Evolutionary conservation across 495 filamentous ascomycete species (phyloP).

Genomic region (Lasiosphaeria miniovina): DNA sequence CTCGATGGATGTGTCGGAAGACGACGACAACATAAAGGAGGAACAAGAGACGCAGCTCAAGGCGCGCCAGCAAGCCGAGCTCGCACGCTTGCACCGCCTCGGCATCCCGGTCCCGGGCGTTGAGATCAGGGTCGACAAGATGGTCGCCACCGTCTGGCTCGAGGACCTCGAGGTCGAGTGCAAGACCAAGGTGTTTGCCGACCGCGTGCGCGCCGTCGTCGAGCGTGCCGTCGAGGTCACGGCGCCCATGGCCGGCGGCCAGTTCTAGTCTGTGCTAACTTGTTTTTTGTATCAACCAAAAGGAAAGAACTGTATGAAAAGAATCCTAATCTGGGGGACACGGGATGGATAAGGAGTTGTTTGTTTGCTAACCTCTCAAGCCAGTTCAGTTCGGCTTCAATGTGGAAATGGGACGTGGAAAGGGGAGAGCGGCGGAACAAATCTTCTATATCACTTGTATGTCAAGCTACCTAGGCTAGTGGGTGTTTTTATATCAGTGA

Average conservation of each 20-base stretch:
- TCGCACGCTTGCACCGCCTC: slow-evolving; percentile 67
- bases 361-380: no score
- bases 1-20: slow-evolving; percentile 37
- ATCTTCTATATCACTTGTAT: no score
- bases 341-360: no score
- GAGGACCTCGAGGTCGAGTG: slow-evolving; percentile 90
- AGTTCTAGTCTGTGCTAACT: no score
- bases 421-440: no score
- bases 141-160: slow-evolving; percentile 84
- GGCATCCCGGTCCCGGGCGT: slow-evolving; percentile 88
- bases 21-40: slow-evolving; percentile 41
- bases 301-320: no score
- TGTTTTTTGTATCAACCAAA: no score
- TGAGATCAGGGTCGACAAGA: slow-evolving; percentile 82
- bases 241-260: slow-evolving; percentile 53
- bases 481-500: no score
- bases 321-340: no score
- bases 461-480: no score
- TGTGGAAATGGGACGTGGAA: no score
- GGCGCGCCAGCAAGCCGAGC: slow-evolving; percentile 49
- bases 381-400: no score
- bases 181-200: slow-evolving; percentile 64
- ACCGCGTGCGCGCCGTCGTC: slow-evolving; percentile 82
- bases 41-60: slow-evolving; percentile 28
- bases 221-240: slow-evolving; percentile 90